Evolutionary conservation across 2,329 filamentous ascomycete species (phyloP), one percentile per base, ranked within the genome.

Genomic region (Arthrobotrys sphaeroides): DNA sequence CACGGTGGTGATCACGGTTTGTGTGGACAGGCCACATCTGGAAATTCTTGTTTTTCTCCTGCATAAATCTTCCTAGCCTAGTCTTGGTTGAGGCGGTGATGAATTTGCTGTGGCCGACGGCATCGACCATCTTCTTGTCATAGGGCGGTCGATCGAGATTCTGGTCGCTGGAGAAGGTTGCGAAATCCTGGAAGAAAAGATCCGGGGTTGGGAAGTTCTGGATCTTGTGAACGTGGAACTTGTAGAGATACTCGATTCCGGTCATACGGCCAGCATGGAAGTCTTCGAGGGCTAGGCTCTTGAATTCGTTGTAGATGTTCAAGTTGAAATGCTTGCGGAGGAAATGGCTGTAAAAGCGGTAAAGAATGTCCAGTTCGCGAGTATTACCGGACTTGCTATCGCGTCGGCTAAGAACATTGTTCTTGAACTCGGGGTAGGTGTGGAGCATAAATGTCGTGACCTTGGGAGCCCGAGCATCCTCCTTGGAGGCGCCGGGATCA

Each of bases 231-330:
- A 77, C 86, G 81, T 91, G 91, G 82, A 89, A 92, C 51, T 87
- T 86, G 78, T 91, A 84, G 66, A 93, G 84, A 81, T 87, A 87
- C 72, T 85, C 85, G 80, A 91, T 84, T 55, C 90, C 90, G 77
- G 84, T 83, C 73, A 84, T 84, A 73, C 85, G 85, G 79, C 83
- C 83, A 79, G 84, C 84, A 77, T 85, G 81, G 66, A 86, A 84
- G 82, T 93, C 91, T 80, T 90, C 88, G 76, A 90, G 83, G 66
- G 91, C 90, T 81, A 87, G 85, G 79, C 84, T 84, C 77, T 88
- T 88, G 83, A 93, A 93, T 81, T 93, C 90, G 80, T 88, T 84
- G 83, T 93, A 93, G 88, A 94, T 91, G 80, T 84, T 85, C 72
- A 86, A 85, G 82, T 93, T 91, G 86, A 93, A 93, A 83, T 91